phyloP scores from a whole-genome alignment of 2,329 filamentous ascomycete genomes.

The Aspergillus fructus region DNA sequence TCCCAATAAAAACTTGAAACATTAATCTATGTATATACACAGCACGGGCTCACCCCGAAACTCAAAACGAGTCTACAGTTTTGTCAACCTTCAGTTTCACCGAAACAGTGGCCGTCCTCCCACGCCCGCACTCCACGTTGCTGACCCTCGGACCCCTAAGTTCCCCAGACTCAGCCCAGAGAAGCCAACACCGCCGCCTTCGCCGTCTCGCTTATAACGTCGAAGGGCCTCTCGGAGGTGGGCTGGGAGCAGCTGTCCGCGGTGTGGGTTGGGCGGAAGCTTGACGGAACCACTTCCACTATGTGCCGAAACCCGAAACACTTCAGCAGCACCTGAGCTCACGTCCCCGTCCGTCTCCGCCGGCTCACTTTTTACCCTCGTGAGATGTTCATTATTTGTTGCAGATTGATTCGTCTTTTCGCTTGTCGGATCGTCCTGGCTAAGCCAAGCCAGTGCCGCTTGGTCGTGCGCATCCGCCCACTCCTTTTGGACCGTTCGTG shows the following conservation, averaged over 20 bases:
- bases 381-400: not conserved
- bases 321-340: not conserved
- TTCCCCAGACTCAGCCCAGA: slow-evolving; percentile 48
- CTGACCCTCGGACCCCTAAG: slow-evolving; percentile 43
- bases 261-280: slow-evolving; percentile 46
- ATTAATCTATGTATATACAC: not conserved
- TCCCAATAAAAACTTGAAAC: not conserved
- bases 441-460: slow-evolving; percentile 54
- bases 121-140: slow-evolving; percentile 43
- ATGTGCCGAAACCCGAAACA: slow-evolving; percentile 13
- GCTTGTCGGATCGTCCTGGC: slow-evolving; percentile 53
- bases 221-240: slow-evolving; percentile 52
- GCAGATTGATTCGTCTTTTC: slow-evolving; percentile 11
- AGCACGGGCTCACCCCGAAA: not conserved
- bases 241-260: slow-evolving; percentile 48
- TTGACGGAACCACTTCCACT: slow-evolving; percentile 21
- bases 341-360: slow-evolving; percentile 14
- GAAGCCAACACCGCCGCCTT: slow-evolving; percentile 50
- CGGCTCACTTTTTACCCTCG: slow-evolving; percentile 24
- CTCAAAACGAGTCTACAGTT: not conserved
- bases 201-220: slow-evolving; percentile 49
- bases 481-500: slow-evolving; percentile 60
- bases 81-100: slow-evolving; percentile 17
- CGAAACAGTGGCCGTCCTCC: slow-evolving; percentile 47
- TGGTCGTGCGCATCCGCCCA: slow-evolving; percentile 52